A percentile compares a stretch with the other conserved stretches of the same genome.
These are phyloP conservation scores for Pythium diclinum DNA, from an alignment of 352 stramenopile genomes.

Conservation along the genomic window DNA sequence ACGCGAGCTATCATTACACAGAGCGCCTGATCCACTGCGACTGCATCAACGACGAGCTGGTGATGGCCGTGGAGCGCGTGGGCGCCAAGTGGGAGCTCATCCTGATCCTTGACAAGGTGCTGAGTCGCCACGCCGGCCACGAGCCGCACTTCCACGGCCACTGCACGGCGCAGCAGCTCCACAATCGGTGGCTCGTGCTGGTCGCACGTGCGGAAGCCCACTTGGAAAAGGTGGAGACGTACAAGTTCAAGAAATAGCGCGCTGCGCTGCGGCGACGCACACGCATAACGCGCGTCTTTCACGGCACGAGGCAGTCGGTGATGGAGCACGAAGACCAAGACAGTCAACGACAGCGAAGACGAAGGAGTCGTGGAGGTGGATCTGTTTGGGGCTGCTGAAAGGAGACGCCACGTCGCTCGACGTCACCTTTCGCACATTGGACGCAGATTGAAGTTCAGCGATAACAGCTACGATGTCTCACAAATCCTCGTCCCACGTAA, in stretches of 20 bases:
- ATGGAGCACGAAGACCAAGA: background rate
- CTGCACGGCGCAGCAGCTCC: conserved; percentile 54
- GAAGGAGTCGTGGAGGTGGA: conserved; percentile 13
- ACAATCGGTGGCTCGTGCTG: conserved; percentile 52
- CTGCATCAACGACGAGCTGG: conserved; percentile 69
- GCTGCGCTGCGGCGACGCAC: conserved; percentile 21
- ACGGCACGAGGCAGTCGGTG: background rate
- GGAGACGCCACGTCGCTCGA: too few relatives aligned
- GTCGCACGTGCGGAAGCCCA: conserved; percentile 49
- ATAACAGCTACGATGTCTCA: too few relatives aligned
- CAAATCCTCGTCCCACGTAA: too few relatives aligned
- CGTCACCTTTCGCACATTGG: too few relatives aligned
- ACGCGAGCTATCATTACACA: conserved; percentile 56
- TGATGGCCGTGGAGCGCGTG: conserved; percentile 53
- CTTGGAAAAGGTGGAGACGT: conserved; percentile 58
- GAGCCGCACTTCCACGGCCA: conserved; percentile 45
- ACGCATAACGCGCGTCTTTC: conserved; percentile 12
- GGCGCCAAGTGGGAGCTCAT: conserved; percentile 69
- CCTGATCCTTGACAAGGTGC: conserved; percentile 44
- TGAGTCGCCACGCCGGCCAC: conserved; percentile 40
- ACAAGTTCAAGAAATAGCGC: conserved; percentile 45
- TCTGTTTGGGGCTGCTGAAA: too few relatives aligned
- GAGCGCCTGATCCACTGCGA: conserved; percentile 60
- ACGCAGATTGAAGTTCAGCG: too few relatives aligned
- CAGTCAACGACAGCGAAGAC: conserved; percentile 12